Percentiles rank a stretch among this genome's conserved stretches.
Conservation (phyloP, 805 yeast species). For the Tanozyma kutaoensis region DNA sequence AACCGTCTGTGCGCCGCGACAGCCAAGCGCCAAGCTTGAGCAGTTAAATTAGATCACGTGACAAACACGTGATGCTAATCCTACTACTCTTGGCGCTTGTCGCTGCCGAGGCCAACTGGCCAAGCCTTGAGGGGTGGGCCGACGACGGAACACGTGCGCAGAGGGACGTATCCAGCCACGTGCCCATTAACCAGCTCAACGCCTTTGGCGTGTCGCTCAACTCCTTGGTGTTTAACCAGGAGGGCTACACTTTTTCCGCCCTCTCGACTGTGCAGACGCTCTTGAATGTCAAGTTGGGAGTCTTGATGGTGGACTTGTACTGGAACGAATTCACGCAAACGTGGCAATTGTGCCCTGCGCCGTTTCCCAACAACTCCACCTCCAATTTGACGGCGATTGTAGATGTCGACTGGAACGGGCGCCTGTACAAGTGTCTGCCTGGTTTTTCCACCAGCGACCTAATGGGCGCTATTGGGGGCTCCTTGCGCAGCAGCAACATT, state of each 20-base stretch:
- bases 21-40: too few relatives aligned
- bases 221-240: slow-evolving; percentile 12
- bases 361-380: too few relatives aligned
- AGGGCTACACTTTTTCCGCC: slow-evolving; percentile 12
- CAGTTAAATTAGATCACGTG: too few relatives aligned
- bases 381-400: too few relatives aligned
- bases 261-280: slow-evolving; percentile 3
- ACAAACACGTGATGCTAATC: not conserved
- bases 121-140: slow-evolving; percentile 1
- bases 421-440: too few relatives aligned
- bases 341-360: too few relatives aligned
- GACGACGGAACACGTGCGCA: slow-evolving; percentile 16
- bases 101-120: slow-evolving; percentile 1
- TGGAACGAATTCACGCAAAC: too few relatives aligned
- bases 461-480: too few relatives aligned
- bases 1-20: too few relatives aligned
- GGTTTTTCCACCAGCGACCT: too few relatives aligned
- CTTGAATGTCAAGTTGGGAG: slow-evolving; percentile 5
- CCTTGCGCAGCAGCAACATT: too few relatives aligned
- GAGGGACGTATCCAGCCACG: slow-evolving; percentile 16
- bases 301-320: slow-evolving; percentile 3
- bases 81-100: not conserved
- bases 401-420: too few relatives aligned
- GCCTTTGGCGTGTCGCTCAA: slow-evolving; percentile 19
- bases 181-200: slow-evolving; percentile 21